phyloP scores from a whole-genome alignment of 2,329 filamentous ascomycete species.

The Niveomyces coronatus region DNA sequence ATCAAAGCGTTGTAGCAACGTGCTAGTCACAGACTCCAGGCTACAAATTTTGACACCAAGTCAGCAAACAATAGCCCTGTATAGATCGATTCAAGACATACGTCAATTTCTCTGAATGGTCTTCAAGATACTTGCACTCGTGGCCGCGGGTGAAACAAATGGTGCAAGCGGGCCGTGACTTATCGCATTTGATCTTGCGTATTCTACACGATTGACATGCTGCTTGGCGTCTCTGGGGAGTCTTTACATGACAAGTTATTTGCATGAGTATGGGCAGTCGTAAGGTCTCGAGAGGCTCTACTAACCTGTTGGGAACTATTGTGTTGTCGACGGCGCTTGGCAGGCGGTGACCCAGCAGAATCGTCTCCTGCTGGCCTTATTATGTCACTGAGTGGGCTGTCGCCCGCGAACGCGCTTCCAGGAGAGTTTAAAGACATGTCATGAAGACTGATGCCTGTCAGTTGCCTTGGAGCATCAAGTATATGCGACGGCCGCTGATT shows the following conservation, averaged over 20 bases:
- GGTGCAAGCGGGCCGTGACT: constrained; percentile 12
- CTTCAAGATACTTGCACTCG: constrained; percentile 13
- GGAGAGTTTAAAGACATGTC: constrained; percentile 3
- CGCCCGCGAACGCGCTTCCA: neutral
- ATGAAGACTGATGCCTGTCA: neutral
- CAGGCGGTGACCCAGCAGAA: neutral
- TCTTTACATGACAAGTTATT: neutral
- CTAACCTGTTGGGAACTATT: neutral
- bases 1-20: constrained; percentile 12
- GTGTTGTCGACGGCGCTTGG: constrained; percentile 3
- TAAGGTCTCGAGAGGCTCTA: neutral
- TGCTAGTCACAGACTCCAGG: constrained; percentile 13
- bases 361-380: neutral
- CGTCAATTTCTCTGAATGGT: constrained; percentile 13
- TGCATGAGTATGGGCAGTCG: neutral
- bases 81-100: neutral
- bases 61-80: neutral
- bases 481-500: too few relatives aligned
- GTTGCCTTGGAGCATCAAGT: too few relatives aligned
- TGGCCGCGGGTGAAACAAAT: constrained; percentile 12
- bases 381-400: neutral
- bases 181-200: constrained; percentile 15
- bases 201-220: constrained; percentile 13
- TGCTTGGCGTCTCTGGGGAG: constrained; percentile 12
- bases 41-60: constrained; percentile 6